phyloP scores from a whole-genome alignment of 805 yeast species.

The Ogataea haglerorum region DNA sequence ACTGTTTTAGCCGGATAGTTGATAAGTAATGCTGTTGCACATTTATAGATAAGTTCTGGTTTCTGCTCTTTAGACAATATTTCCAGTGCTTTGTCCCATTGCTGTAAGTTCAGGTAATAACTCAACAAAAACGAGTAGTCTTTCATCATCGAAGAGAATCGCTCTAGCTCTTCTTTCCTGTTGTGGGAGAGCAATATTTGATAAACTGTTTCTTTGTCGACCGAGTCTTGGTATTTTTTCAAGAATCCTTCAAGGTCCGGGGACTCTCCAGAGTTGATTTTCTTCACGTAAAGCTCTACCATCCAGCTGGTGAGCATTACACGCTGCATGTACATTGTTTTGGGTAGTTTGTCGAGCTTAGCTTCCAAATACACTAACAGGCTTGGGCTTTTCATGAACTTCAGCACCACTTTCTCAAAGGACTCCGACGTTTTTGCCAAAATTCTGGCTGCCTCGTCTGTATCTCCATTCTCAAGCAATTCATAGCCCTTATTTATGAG shows the following conservation, averaged over 20 bases:
- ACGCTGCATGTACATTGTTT: conserved; percentile 39
- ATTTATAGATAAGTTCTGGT: conserved; percentile 53
- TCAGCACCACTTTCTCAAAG: conserved; percentile 65
- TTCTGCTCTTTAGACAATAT: conserved; percentile 49
- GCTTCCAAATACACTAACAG: conserved; percentile 43
- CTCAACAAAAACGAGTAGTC: conserved; percentile 69
- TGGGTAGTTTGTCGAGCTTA: conserved; percentile 37
- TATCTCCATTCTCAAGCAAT: conserved; percentile 31
- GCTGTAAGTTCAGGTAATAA: conserved; percentile 63
- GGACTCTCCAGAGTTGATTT: conserved; percentile 41
- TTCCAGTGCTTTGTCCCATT: conserved; percentile 72
- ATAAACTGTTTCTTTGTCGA: conserved; percentile 69
- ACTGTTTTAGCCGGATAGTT: conserved; percentile 69
- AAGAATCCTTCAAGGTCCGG: conserved; percentile 49
- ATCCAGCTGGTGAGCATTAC: conserved; percentile 63
- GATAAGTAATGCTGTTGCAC: conserved; percentile 63
- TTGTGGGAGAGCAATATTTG: conserved; percentile 70
- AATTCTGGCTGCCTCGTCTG: conserved; percentile 46
- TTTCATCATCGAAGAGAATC: conserved; percentile 61
- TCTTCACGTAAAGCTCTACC: conserved; percentile 52
- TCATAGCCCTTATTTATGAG: conserved; percentile 53
- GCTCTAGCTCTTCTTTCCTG: conserved; percentile 57
- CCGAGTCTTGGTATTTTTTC: conserved; percentile 37
- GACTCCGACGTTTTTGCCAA: conserved; percentile 64
- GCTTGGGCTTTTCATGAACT: conserved; percentile 44